phyloP scores from a whole-genome alignment of 345 rosid genomes.

The Salix suchowensis region DNA sequence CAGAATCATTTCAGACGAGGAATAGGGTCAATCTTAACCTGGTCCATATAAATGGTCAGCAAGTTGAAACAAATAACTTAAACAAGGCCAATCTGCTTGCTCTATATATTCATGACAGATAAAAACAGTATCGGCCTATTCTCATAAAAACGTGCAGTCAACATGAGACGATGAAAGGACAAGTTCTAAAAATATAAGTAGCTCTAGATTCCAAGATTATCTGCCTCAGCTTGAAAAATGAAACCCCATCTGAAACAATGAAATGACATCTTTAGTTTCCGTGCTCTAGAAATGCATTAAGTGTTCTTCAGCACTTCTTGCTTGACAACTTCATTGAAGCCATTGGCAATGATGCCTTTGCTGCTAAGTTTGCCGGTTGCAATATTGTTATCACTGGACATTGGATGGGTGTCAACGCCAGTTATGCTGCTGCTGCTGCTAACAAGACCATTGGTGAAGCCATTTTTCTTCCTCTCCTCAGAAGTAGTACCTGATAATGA shows the following conservation, averaged over 20 bases:
- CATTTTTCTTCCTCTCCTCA: slow-evolving; percentile 19
- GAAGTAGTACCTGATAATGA: slow-evolving; percentile 12
- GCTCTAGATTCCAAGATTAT: neutral
- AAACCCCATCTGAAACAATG: neutral
- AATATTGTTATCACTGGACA: slow-evolving; percentile 3
- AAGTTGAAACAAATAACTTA: too few species aligned
- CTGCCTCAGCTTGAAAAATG: neutral
- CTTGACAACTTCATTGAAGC: slow-evolving; percentile 16
- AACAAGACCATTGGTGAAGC: slow-evolving; percentile 3
- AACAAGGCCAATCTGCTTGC: neutral
- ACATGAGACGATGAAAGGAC: neutral
- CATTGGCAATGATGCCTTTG: slow-evolving; percentile 3
- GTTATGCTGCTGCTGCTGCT: slow-evolving; percentile 20
- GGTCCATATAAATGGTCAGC: neutral
- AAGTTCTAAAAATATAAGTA: neutral
- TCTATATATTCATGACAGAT: neutral
- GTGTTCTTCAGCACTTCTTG: slow-evolving; percentile 10
- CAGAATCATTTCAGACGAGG: neutral
- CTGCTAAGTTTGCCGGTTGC: slow-evolving; percentile 9
- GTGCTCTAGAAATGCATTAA: slow-evolving; percentile 2
- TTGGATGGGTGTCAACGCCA: slow-evolving; percentile 10
- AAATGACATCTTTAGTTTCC: neutral
- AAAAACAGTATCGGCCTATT: neutral
- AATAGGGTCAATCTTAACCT: neutral
- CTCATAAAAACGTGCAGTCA: neutral